phyloP scores from a whole-genome alignment of 805 yeast species.

The Yarrowia osloensis region DNA sequence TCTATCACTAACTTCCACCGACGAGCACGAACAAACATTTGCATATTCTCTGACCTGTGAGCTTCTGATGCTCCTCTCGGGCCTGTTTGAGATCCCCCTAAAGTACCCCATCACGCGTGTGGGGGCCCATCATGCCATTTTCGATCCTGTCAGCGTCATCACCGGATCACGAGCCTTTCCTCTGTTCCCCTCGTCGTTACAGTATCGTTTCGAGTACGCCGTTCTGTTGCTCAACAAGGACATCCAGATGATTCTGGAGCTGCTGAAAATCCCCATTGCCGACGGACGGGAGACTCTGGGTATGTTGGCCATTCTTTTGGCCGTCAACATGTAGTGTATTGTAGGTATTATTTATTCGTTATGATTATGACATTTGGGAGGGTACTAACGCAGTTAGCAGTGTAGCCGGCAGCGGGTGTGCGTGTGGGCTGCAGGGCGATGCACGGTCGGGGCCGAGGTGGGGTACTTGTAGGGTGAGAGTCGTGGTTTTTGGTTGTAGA shows the following conservation, averaged over 20 bases:
- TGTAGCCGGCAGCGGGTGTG: not conserved
- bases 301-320: slow-evolving; percentile 25
- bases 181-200: slow-evolving; percentile 18
- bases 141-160: slow-evolving; percentile 27
- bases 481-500: too few relatives aligned
- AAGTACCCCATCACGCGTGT: slow-evolving; percentile 17
- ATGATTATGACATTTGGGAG: not conserved
- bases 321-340: slow-evolving; percentile 11
- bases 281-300: slow-evolving; percentile 25
- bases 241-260: slow-evolving; percentile 26
- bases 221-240: slow-evolving; percentile 23
- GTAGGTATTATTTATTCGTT: not conserved
- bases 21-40: slow-evolving; percentile 28
- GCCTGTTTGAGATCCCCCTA: slow-evolving; percentile 13
- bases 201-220: slow-evolving; percentile 23
- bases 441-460: slow-evolving; percentile 15
- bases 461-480: not conserved
- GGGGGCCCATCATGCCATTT: slow-evolving; percentile 10
- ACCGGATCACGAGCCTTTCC: slow-evolving; percentile 25
- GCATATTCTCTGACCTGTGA: slow-evolving; percentile 28
- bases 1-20: not conserved
- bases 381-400: not conserved
- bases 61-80: slow-evolving; percentile 22
- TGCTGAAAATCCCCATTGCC: slow-evolving; percentile 20
- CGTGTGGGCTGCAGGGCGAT: not conserved